Evolutionary conservation across 2,329 filamentous ascomycete genomes (phyloP), one percentile per base, ranked within the genome.

Genomic region (Penicillium hordei): DNA sequence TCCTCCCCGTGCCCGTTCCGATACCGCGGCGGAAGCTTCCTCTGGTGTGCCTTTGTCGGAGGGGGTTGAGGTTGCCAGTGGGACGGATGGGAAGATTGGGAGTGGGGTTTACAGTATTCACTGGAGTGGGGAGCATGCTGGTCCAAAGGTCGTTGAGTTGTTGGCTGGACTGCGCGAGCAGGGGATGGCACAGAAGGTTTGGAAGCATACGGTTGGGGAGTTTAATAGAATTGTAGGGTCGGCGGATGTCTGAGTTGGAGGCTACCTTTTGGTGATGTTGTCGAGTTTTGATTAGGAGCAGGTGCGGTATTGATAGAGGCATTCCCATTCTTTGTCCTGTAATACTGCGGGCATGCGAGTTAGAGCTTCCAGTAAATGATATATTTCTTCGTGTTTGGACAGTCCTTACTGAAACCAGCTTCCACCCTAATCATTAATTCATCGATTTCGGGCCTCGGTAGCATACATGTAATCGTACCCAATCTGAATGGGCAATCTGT

Each of bases 21-120:
- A 9, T 13, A 19, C 15, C 1, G 17, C 9, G 9, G 39, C 21
- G 19, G 55, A 44, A 34, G 43, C 49, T 23, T 58, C 31, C 42
- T 54, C 50, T 29, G 65, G 52, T 21, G 64, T 57, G 33, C 53
- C 58, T 29, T 48, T 67, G 8, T 60, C 42, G 0, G 60, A 60
- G 1, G 67, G 69, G 17, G 48, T 66, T 38, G 38, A 59, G 29
- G 52, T 64, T 15, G 56, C 55, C 0, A 48, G 31, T 3, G 66
- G 67, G 3, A 70, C 65, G 10, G 65, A 69, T 39, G 74, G 71
- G 12, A 46, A 68, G 33, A 52, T 65, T 31, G 69, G 72, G 4
- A 69, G 62, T 42, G 69, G 74, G 42, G 67, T 70, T 57, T 68
- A 69, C 48, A 56, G 63, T n/a, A 33, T 69, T 52, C 67, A 68